Percentiles rank a stretch among this genome's conserved stretches.
Conservation (phyloP, 1,284 basidiomycete genomes). For the Cryptococcus jaspeensis region DNA sequence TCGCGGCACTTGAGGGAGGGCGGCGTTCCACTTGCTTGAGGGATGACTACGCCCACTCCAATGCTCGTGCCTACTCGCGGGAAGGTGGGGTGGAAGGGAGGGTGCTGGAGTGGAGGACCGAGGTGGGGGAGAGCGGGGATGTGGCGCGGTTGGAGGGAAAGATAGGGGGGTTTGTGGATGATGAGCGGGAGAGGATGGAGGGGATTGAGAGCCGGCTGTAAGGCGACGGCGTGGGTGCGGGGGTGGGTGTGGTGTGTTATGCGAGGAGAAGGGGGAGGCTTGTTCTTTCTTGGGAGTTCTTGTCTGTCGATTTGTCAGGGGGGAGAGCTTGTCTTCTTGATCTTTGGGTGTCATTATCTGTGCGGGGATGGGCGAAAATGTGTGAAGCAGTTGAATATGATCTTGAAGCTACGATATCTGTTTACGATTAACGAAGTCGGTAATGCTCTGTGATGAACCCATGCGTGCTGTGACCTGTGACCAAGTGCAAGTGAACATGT, state of each 20-base stretch:
- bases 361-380: neutral
- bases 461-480: no score
- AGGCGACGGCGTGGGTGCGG: neutral
- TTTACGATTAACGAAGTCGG: no score
- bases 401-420: no score
- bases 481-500: no score
- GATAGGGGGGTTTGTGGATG: conserved; percentile 21
- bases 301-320: neutral
- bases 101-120: conserved; percentile 16
- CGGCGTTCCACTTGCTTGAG: neutral
- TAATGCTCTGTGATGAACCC: no score
- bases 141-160: conserved; percentile 13
- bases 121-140: conserved; percentile 14
- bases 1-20: neutral
- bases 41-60: neutral
- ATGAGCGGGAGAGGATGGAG: conserved; percentile 18
- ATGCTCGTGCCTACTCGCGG: no score
- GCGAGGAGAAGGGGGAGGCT: neutral
- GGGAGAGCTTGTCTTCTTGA: neutral
- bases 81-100: neutral
- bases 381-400: no score
- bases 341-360: neutral
- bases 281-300: neutral
- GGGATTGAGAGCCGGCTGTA: conserved; percentile 5
- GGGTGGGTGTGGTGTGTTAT: neutral